phyloP scores from a whole-genome alignment of 345 rosid species.

The Balakata baccata region DNA sequence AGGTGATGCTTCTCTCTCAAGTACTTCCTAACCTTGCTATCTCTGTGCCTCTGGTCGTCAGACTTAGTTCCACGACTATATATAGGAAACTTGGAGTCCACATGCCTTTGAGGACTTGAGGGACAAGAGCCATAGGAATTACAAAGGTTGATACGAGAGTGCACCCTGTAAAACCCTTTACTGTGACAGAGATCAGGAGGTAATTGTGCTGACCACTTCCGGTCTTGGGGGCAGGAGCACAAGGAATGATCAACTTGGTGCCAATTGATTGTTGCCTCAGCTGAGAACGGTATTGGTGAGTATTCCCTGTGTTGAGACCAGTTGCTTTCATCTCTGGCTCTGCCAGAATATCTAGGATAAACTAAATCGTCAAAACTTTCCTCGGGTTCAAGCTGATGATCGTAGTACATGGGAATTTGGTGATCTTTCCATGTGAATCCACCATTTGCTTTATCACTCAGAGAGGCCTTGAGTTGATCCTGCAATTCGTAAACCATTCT shows the following conservation, averaged over 20 bases:
- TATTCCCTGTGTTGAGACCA: conserved; percentile 33
- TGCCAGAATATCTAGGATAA: conserved; percentile 29
- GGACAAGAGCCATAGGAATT: conserved; percentile 46
- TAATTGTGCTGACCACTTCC: conserved; percentile 38
- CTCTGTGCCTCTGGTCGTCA: conserved; percentile 48
- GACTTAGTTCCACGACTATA: conserved; percentile 41
- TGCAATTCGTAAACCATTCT: conserved; percentile 54
- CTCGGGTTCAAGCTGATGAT: conserved; percentile 25
- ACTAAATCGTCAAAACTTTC: conserved; percentile 11
- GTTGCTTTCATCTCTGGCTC: conserved; percentile 28
- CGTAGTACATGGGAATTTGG: conserved; percentile 16
- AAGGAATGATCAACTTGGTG: conserved; percentile 19
- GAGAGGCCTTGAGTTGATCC: conserved; percentile 44
- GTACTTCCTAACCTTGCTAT: conserved; percentile 36
- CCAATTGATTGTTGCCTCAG: conserved; percentile 35
- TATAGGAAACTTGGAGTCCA: conserved; percentile 41
- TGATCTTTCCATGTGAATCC: conserved; percentile 35
- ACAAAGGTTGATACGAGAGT: conserved; percentile 32
- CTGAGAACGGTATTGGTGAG: conserved; percentile 44
- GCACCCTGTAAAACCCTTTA: conserved; percentile 24
- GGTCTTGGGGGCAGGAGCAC: conserved; percentile 15
- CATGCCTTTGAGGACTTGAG: conserved; percentile 53
- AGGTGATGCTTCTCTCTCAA: conserved; percentile 41
- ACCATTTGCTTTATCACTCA: conserved; percentile 28
- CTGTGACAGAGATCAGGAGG: conserved; percentile 25